Evolutionary conservation across 768 basidiomycete species (phyloP), one percentile per base, ranked within the genome.

Genomic region (Candolleomyces eurysporus): DNA sequence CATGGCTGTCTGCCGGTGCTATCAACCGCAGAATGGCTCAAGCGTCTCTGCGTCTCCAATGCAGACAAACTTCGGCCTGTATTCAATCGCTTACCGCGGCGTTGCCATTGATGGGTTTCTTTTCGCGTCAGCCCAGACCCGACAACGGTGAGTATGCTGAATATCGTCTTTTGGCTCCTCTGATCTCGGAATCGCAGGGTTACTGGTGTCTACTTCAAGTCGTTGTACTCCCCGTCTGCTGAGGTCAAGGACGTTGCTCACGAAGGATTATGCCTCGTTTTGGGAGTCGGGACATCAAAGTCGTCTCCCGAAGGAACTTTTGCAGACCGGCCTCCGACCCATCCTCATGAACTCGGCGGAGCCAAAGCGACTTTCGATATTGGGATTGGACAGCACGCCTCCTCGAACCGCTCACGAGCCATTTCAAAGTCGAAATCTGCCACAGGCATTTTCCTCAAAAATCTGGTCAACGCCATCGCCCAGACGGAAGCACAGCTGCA

Each of bases 361-460:
- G 74, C 92, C 96, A 42, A 96, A 96, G 69, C 87, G 94, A 39
- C 82, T 99, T 39, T 95, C 94, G 7, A 91, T 97, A 26, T 85
- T 92, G 5, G 96, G 96, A 10, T 72, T 96, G 59, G 95, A 99
- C 98, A 22, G 96, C 96, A 13, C 88, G 96, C 13, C 83, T 99
- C 53, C 79, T 99, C 53, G 94, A 97, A 72, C 83, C 98, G 7
- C 77, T 99, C 59, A 97, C 95, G 42, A 98, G 97, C 72, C 98
- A 99, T 76, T 99, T 99, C 87, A 98, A 98, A 73, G 96, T 99
- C 17, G 97, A 99, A 77, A 98, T 99, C 62, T 97, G 97, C 0
- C 86, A 92, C 73, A 99, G 98, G 75, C 65, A 89, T 91, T 48
- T 99, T 96, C 95, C 76, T 81, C 98, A 40, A 87, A 93, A 66